Percentiles rank a stretch among this genome's conserved stretches.
phyloP scores from a whole-genome alignment of 75 land plant species.

The Ceratopteris richardii region DNA sequence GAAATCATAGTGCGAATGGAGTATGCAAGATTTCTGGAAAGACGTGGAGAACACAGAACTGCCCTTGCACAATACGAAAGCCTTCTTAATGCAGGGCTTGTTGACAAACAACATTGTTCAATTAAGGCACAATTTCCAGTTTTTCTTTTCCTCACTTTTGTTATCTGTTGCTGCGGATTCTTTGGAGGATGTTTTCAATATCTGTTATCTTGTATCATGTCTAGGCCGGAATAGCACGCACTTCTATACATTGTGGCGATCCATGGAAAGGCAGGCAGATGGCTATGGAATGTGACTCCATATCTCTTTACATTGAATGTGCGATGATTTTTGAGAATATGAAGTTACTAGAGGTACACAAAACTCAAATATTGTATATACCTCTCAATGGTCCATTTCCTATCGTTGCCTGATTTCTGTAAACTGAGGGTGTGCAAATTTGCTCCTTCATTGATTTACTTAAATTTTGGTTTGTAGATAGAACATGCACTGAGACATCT shows the following conservation, averaged over 20 bases:
- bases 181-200: no score
- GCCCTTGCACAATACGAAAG: conserved; percentile 19
- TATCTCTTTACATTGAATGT: conserved; percentile 17
- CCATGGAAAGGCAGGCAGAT: conserved; percentile 24
- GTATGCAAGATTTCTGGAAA: conserved; percentile 18
- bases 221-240: conserved; percentile 20
- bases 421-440: no score
- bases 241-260: conserved; percentile 22
- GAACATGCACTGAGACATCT: no score
- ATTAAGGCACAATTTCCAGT: conserved; percentile 8
- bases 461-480: no score
- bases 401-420: no score
- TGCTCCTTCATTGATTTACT: no score
- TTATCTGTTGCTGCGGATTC: no score
- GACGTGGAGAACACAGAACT: conserved; percentile 16
- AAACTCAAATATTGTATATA: no score
- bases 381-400: no score
- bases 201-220: no score
- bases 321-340: conserved; percentile 15
- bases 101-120: not conserved
- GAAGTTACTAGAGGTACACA: conserved; percentile 15
- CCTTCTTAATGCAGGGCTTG: conserved; percentile 4
- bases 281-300: conserved; percentile 16
- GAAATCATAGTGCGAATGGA: conserved; percentile 3
- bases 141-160: no score